phyloP scores from a whole-genome alignment of 805 yeast species.

The Myxozyma melibiosi region DNA sequence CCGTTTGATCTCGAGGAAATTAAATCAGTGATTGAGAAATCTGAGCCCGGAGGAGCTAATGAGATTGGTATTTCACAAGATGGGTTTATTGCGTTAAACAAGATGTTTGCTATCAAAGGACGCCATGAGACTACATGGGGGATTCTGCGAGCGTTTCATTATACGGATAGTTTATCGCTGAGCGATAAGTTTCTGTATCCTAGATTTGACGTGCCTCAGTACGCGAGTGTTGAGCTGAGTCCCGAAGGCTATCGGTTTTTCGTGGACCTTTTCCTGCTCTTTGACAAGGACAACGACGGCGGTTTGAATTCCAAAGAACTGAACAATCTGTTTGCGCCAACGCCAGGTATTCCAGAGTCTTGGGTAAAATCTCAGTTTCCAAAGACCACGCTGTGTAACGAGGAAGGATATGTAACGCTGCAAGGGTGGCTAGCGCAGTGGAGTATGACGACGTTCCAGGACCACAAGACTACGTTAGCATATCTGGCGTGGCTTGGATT shows the following conservation, averaged over 20 bases:
- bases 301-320: conserved; percentile 81
- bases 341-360: conserved; percentile 87
- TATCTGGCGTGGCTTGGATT: conserved; percentile 90
- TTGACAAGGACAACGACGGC: conserved; percentile 96
- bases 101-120: conserved; percentile 84
- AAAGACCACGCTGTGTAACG: conserved; percentile 82
- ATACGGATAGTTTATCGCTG: conserved; percentile 87
- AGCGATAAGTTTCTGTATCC: conserved; percentile 82
- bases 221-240: conserved; percentile 84
- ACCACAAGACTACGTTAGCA: conserved; percentile 79
- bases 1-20: conserved; percentile 45
- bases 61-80: conserved; percentile 41
- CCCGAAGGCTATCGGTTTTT: conserved; percentile 90
- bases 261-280: conserved; percentile 83
- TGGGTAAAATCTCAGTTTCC: conserved; percentile 92
- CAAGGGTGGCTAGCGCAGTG: conserved; percentile 99
- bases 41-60: conserved; percentile 40
- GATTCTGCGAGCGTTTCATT: conserved; percentile 80
- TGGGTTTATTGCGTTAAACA: conserved; percentile 78
- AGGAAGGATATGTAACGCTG: conserved; percentile 82
- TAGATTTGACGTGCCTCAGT: conserved; percentile 64
- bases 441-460: conserved; percentile 93
- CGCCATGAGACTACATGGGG: conserved; percentile 98
- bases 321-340: conserved; percentile 70
- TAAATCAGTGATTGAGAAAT: conserved; percentile 43